phyloP scores from a whole-genome alignment of 129 eudicot genomes.

The Pulicaria dysenterica region DNA sequence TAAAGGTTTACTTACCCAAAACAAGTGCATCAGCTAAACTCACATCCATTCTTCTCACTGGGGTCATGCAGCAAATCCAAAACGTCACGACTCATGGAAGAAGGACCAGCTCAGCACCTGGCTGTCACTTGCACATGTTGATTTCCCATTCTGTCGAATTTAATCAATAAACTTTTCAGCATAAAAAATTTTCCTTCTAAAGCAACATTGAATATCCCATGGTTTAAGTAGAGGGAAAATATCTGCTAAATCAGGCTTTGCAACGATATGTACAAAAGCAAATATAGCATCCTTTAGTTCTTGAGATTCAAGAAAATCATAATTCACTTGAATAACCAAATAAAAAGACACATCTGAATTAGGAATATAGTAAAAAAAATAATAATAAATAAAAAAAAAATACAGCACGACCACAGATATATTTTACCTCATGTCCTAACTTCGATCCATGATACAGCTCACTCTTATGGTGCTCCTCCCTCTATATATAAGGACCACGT shows the following conservation, averaged over 20 bases:
- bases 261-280: slow-evolving; percentile 9
- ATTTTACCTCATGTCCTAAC: slow-evolving; percentile 15
- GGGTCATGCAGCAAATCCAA: slow-evolving; percentile 25
- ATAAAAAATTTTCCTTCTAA: background rate
- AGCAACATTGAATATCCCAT: slow-evolving; percentile 22
- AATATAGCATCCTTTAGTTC: slow-evolving; percentile 19
- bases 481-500: too few species aligned
- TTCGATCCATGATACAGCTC: slow-evolving; percentile 12
- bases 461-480: slow-evolving; percentile 2
- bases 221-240: slow-evolving; percentile 30
- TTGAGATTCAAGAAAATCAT: slow-evolving; percentile 20
- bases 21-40: slow-evolving; percentile 26
- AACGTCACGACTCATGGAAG: slow-evolving; percentile 15
- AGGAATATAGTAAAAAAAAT: background rate
- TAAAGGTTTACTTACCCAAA: slow-evolving; percentile 22
- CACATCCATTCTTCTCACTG: slow-evolving; percentile 17
- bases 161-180: slow-evolving; percentile 1
- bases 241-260: slow-evolving; percentile 21
- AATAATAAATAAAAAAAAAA: too few species aligned
- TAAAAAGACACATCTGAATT: slow-evolving; percentile 4
- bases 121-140: slow-evolving; percentile 18
- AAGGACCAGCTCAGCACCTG: background rate
- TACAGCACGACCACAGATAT: background rate
- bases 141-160: slow-evolving; percentile 5
- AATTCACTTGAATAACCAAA: background rate